These are phyloP conservation scores for Penicillium sp. DNA, from an alignment of 2,329 filamentous ascomycete genomes.

Conservation along the genomic window DNA sequence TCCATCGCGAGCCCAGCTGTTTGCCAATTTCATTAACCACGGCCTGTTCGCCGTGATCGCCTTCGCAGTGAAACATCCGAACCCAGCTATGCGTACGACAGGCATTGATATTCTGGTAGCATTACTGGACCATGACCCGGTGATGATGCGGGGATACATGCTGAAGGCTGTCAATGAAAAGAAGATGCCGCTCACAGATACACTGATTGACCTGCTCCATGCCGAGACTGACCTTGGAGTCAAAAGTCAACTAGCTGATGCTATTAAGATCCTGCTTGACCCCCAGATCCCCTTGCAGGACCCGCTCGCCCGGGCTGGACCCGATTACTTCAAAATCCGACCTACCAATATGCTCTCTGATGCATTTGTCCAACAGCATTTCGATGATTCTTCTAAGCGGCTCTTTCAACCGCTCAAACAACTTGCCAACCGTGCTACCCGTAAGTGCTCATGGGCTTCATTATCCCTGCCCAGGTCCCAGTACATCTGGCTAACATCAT, in stretches of 20 bases:
- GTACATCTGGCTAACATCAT: neutral
- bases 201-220: constrained; percentile 85
- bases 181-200: constrained; percentile 82
- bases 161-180: constrained; percentile 90
- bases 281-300: constrained; percentile 62
- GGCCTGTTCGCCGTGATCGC: constrained; percentile 88
- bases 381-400: constrained; percentile 79
- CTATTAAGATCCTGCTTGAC: constrained; percentile 89
- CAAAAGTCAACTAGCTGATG: constrained; percentile 92
- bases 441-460: constrained; percentile 40
- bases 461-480: neutral
- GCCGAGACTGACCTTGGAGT: constrained; percentile 92
- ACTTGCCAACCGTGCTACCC: constrained; percentile 64
- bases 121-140: constrained; percentile 91
- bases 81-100: constrained; percentile 83
- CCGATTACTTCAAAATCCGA: constrained; percentile 68
- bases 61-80: constrained; percentile 81
- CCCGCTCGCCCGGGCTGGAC: constrained; percentile 61
- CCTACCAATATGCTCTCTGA: constrained; percentile 74
- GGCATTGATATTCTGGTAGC: constrained; percentile 92
- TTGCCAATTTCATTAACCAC: constrained; percentile 84
- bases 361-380: constrained; percentile 82
- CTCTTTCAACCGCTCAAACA: constrained; percentile 86
- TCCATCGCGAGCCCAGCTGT: constrained; percentile 75
- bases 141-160: constrained; percentile 91